Base-by-base conservation (phyloP, 2,329 filamentous ascomycete species). In the Neoarthrinium moseri region DNA sequence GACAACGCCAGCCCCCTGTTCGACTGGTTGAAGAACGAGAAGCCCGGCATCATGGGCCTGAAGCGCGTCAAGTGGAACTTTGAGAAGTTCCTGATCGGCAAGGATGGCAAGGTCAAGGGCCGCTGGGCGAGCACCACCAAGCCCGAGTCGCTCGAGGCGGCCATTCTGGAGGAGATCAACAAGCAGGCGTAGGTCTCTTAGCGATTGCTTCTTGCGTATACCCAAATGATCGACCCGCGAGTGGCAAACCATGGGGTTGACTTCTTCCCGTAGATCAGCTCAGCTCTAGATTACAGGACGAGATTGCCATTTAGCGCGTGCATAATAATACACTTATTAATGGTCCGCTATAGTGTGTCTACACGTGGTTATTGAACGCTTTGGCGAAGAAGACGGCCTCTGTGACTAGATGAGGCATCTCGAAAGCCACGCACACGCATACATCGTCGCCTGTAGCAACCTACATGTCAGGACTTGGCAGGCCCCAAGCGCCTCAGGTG, bases 21-120 rank as follows among this genome's bases (percentile, higher is more conserved):
- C 68, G 78, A 87, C 64, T 99, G 81, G 81, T 68, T 87, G 62
- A 87, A 86, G 75, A 68, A 70, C 34, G 72, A 84, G 70, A 86
- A 90, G 75, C 80, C 92, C 1, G 91, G 94, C 18, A 62, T 96
- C 46, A 72, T 97, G 72, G 94, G 94, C 17, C 67, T 97, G 63
- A 92, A 95, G 84, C 72, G 85, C 51, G 78, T 99, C 60, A 96
- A 97, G 86, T 99, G 94, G 94, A 99, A 99, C 74, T 99, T 97
- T 75, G 94, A 99, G 71, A 99, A 99, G 81, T 99, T 96, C 72
- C 73, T 99, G 53, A 75, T 99, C 54, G 87, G 86, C 50, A 80
- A 82, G 51, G 90, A 97, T 68, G 94, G 94, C 21, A 80, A 86
- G 71, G 90, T 97, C 57, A 87, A 88, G 71, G 80, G 80, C 22